A percentile compares a stretch with the other conserved stretches of the same genome.
phyloP scores from a whole-genome alignment of 2,329 filamentous ascomycete species.

The Pseudocercospora crystallina region DNA sequence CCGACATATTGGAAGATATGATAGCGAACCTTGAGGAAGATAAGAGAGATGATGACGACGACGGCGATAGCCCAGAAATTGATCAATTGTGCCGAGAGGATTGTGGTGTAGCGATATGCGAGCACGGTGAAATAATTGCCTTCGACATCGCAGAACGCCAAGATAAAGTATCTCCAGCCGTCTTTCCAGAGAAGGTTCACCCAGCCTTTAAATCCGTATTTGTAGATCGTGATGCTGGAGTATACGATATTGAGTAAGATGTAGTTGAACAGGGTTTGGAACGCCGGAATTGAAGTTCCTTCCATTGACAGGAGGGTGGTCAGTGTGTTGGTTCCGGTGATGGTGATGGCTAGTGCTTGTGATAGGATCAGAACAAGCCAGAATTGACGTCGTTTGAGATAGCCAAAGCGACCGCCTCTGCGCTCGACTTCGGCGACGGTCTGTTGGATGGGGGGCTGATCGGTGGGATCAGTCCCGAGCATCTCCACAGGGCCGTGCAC shows the following conservation, averaged over 20 bases:
- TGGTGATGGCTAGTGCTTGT: conserved; percentile 83
- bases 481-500: conserved; percentile 41
- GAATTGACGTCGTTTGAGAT: conserved; percentile 81
- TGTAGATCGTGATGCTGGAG: conserved; percentile 73
- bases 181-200: conserved; percentile 62
- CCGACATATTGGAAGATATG: conserved; percentile 80
- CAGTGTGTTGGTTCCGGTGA: conserved; percentile 91
- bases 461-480: conserved; percentile 26
- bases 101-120: conserved; percentile 88
- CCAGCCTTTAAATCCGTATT: conserved; percentile 75
- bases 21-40: conserved; percentile 84
- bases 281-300: conserved; percentile 82
- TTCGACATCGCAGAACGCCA: conserved; percentile 90
- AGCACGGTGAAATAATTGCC: conserved; percentile 98
- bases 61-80: conserved; percentile 98
- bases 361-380: conserved; percentile 74
- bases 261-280: conserved; percentile 96
- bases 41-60: conserved; percentile 81
- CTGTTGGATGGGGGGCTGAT: conserved; percentile 36
- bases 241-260: conserved; percentile 79
- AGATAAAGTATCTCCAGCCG: conserved; percentile 91
- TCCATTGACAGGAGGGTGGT: conserved; percentile 68
- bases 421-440: conserved; percentile 43
- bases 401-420: conserved; percentile 58
- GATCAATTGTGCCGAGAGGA: conserved; percentile 89